Percentiles rank a stretch among this genome's conserved stretches.
These are phyloP conservation scores for Vairimorpha apis DNA, from an alignment of 371 early-diverging fungal species.

Conservation along the genomic window DNA sequence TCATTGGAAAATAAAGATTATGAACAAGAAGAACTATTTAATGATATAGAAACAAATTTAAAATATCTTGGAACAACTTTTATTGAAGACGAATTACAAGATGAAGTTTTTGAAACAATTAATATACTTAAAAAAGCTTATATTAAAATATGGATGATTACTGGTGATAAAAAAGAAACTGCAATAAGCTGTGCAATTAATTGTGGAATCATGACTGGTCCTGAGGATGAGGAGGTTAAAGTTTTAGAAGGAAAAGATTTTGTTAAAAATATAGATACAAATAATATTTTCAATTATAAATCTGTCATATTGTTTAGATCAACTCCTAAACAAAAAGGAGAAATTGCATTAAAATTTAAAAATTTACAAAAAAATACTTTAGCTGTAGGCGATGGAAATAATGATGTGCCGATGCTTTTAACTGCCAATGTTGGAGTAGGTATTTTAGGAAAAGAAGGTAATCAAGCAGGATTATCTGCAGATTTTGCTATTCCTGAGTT, in stretches of 20 bases:
- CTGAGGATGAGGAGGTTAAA: neutral
- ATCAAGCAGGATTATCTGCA: conserved; percentile 84
- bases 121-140: conserved; percentile 88
- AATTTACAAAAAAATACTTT: conserved; percentile 69
- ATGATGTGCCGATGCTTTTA: conserved; percentile 83
- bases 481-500: conserved; percentile 91
- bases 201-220: conserved; percentile 42
- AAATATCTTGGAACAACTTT: conserved; percentile 85
- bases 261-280: conserved; percentile 61
- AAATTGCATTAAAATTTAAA: conserved; percentile 80
- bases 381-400: conserved; percentile 85
- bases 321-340: conserved; percentile 77
- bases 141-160: conserved; percentile 95
- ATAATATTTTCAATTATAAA: conserved; percentile 29
- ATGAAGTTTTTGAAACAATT: conserved; percentile 79
- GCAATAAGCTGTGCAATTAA: conserved; percentile 71
- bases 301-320: conserved; percentile 67
- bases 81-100: conserved; percentile 96
- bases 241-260: conserved; percentile 29
- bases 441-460: conserved; percentile 87
- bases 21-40: conserved; percentile 68
- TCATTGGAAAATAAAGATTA: conserved; percentile 65
- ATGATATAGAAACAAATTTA: conserved; percentile 71
- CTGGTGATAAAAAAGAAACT: conserved; percentile 98
- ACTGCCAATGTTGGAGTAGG: conserved; percentile 86